Conservation (phyloP, 768 basidiomycete genomes). For the Lentinus tigrinus region DNA sequence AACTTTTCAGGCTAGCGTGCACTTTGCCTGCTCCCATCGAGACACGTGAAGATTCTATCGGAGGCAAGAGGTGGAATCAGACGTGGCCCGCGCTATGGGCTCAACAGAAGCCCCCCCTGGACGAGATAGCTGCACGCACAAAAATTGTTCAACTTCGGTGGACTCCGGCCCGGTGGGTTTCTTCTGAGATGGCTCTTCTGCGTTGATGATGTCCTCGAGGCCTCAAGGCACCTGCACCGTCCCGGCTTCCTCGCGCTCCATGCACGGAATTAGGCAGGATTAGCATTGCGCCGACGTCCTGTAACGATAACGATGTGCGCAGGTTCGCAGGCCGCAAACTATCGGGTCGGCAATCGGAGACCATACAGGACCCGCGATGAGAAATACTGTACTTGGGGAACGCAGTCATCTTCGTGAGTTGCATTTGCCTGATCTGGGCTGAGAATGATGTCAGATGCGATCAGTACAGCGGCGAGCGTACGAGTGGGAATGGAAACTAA, state of each 20-base stretch:
- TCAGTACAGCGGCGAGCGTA: no score
- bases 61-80: background rate
- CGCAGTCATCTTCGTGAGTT: no score
- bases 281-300: background rate
- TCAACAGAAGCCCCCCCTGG: background rate
- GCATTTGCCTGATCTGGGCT: no score
- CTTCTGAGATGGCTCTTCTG: background rate
- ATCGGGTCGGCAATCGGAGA: no score
- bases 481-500: no score
- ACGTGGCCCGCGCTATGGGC: background rate
- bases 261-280: background rate
- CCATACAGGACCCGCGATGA: no score
- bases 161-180: background rate
- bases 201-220: background rate
- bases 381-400: no score
- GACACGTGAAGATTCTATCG: background rate
- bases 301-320: background rate
- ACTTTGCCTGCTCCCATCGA: background rate
- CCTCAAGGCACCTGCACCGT: background rate
- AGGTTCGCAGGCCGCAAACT: background rate
- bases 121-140: background rate
- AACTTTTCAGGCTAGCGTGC: background rate
- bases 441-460: no score
- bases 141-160: background rate
- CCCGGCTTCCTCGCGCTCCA: background rate